Evolutionary conservation across 2,329 filamentous ascomycete genomes (phyloP).

Genomic region (Hyphodiscus sp.): DNA sequence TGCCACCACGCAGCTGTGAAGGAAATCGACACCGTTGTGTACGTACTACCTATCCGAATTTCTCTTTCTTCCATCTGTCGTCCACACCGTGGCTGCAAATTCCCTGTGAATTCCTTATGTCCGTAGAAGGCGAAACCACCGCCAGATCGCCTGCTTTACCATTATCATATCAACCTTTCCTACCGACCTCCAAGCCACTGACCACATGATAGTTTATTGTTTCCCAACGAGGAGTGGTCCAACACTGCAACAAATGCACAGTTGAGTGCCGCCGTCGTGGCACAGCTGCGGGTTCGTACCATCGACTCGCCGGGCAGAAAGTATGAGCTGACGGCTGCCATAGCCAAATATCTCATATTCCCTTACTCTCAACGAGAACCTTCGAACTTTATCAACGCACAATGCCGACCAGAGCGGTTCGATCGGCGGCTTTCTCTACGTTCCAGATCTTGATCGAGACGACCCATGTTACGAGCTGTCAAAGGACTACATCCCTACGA

Average conservation of each 20-base stretch:
- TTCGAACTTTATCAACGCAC: conserved; percentile 71
- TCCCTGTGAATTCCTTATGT: too few relatives aligned
- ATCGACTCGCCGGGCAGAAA: neutral
- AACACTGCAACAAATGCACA: conserved; percentile 12
- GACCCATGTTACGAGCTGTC: conserved; percentile 59
- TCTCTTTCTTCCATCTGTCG: neutral
- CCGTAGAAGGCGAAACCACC: too few relatives aligned
- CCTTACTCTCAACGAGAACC: conserved; percentile 43
- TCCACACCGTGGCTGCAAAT: neutral
- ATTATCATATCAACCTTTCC: neutral
- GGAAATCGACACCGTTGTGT: conserved; percentile 26
- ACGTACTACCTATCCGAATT: conserved; percentile 8
- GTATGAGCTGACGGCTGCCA: conserved; percentile 2
- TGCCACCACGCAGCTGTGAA: conserved; percentile 19
- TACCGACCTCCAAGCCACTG: too few relatives aligned
- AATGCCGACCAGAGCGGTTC: conserved; percentile 52
- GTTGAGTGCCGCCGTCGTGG: conserved; percentile 12
- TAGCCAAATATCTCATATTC: conserved; percentile 28
- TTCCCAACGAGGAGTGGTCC: conserved; percentile 27
- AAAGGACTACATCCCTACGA: conserved; percentile 60
- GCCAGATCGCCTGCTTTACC: too few relatives aligned
- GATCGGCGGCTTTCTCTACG: conserved; percentile 76
- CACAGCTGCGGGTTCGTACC: conserved; percentile 22
- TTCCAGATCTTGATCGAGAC: conserved; percentile 58
- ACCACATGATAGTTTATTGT: conserved; percentile 22